phyloP scores from a whole-genome alignment of 208 protist genomes.

The Crithidia expoeki region DNA sequence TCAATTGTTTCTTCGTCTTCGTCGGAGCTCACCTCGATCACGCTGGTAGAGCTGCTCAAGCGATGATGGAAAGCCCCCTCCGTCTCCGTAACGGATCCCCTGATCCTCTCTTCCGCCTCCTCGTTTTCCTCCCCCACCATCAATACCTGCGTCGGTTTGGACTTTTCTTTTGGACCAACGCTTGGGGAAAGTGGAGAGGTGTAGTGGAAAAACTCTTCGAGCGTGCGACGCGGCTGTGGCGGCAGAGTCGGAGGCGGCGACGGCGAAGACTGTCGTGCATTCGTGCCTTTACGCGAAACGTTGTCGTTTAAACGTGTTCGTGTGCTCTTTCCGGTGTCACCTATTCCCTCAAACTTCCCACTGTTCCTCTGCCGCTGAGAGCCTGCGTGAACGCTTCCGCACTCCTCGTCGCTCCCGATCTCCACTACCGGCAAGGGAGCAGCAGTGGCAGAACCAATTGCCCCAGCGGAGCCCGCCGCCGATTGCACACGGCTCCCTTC shows the following conservation, averaged over 20 bases:
- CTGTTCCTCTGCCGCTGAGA: background rate
- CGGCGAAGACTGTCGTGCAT: background rate
- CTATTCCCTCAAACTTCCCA: background rate
- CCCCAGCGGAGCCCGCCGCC: too few relatives aligned
- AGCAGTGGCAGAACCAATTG: background rate
- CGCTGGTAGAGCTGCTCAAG: background rate
- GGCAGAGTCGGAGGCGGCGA: background rate
- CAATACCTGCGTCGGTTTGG: background rate
- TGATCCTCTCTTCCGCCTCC: background rate
- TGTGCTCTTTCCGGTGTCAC: too few relatives aligned
- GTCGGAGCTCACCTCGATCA: slow-evolving; percentile 15
- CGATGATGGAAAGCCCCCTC: background rate
- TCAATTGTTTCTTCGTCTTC: background rate
- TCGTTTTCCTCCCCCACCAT: background rate
- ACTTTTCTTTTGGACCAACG: too few relatives aligned
- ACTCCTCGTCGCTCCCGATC: background rate
- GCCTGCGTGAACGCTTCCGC: background rate
- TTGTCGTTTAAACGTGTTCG: too few relatives aligned
- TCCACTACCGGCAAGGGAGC: background rate
- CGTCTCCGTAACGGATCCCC: background rate
- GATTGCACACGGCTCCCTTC: too few relatives aligned
- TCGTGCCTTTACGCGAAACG: too few relatives aligned
- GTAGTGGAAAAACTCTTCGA: background rate
- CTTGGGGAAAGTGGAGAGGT: background rate
- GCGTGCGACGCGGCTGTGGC: background rate